phyloP scores from a whole-genome alignment of 2,329 filamentous ascomycete genomes.

The Trichoderma brevicompactum region DNA sequence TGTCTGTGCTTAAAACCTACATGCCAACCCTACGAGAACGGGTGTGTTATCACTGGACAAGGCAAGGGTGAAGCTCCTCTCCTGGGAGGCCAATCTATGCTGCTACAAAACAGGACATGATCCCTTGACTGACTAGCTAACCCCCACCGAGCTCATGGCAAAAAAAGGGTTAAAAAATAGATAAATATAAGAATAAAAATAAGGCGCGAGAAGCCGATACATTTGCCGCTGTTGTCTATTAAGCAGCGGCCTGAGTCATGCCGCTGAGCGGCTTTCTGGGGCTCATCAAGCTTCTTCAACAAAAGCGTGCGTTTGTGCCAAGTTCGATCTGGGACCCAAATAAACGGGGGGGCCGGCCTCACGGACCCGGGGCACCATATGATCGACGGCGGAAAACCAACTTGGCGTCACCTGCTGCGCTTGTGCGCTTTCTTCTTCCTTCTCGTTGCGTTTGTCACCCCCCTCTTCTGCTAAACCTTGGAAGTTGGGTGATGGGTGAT shows the following conservation, averaged over 20 bases:
- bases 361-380: slow-evolving; percentile 11
- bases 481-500: too few relatives aligned
- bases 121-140: too few relatives aligned
- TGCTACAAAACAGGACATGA: neutral
- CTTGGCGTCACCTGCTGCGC: neutral
- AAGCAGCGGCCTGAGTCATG: slow-evolving; percentile 7
- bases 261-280: neutral
- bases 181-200: neutral
- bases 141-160: neutral
- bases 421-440: neutral
- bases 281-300: neutral
- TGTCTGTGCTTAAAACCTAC: neutral
- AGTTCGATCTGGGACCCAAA: slow-evolving; percentile 10
- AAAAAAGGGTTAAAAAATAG: neutral
- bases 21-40: too few relatives aligned
- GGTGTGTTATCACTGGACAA: too few relatives aligned
- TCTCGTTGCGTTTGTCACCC: neutral
- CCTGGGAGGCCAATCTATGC: neutral
- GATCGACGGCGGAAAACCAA: neutral
- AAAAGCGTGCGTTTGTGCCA: neutral
- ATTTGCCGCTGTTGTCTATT: neutral
- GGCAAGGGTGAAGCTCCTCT: neutral
- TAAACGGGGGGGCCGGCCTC: neutral
- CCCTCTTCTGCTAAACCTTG: neutral
- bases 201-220: neutral